Evolutionary conservation across 768 basidiomycete species (phyloP), one percentile per base, ranked within the genome.

Genomic region (Mycena alexandri): DNA sequence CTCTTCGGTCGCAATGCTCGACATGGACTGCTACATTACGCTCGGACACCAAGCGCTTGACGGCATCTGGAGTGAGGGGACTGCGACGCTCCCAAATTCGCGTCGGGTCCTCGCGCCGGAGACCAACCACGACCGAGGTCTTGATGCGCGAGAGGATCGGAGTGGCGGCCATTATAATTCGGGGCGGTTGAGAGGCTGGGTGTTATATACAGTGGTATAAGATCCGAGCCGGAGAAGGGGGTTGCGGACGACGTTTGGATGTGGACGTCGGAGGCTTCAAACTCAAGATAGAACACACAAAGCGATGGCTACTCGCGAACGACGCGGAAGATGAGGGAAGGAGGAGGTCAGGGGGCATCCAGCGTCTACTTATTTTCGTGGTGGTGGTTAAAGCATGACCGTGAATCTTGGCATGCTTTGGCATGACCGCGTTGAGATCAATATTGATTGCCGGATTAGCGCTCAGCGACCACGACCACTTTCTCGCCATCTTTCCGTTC

Each of bases 51-150:
- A 96, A 84, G 7, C 85, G 77, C 47, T 86, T 77, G 34, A 96
- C 90, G 8, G 86, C 89, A 5, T 86, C 85, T 0, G 96, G 96
- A 0, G 93, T 93, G 50, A 98, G 81, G 3, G 96, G 95, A 34
- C 86, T 89, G 19, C 96, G 85, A 11, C 96, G 85, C 75, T 97
- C 96, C 95, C 95, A 98, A 61, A 93, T 87, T 57, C 96, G 82
- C 34, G 78, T 70, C 0, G 92, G 90, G 74, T 96, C 92, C 76
- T 98, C 96, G 43, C 91, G 87, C 19, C 80, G 79, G 25, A 82
- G 76, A n/a, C 78, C 80, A 14, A 82, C 67, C 1, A 76, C 77
- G 50, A 81, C 21, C 33, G 57, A 71, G 65, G 61, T 16, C 42
- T 41, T 34, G 25, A 52, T 51, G 43, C 41, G 60, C 57, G 61